Conservation (phyloP, 108 stramenopile species). For the Fragilaria radians region DNA sequence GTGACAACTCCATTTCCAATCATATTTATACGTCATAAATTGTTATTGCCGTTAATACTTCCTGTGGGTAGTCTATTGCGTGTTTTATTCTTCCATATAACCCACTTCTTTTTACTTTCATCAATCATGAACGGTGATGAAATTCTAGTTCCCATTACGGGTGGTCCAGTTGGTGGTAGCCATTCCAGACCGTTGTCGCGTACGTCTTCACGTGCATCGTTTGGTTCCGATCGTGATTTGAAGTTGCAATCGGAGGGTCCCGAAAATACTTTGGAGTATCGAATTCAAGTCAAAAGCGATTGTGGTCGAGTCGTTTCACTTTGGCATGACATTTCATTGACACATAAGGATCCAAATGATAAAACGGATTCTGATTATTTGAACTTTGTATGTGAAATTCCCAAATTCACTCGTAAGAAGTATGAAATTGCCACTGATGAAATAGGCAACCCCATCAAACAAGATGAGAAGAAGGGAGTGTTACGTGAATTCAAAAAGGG, state of each 20-base stretch:
- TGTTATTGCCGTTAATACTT: no score
- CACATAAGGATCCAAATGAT: conserved; percentile 63
- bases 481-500: conserved; percentile 93
- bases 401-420: conserved; percentile 93
- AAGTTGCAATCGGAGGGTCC: conserved; percentile 49
- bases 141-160: not conserved
- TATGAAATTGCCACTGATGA: conserved; percentile 95
- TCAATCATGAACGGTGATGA: no score
- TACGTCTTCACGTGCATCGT: conserved; percentile 4
- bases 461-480: conserved; percentile 91
- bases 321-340: conserved; percentile 87
- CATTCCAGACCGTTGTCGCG: not conserved
- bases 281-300: conserved; percentile 62
- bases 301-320: conserved; percentile 64
- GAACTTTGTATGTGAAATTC: conserved; percentile 97
- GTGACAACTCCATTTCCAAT: no score
- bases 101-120: no score
- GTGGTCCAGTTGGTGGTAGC: not conserved
- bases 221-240: conserved; percentile 50
- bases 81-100: no score
- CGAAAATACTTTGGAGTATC: conserved; percentile 70
- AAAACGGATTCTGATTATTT: conserved; percentile 60
- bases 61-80: no score
- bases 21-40: no score
- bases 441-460: conserved; percentile 95